A percentile compares a stretch with the other conserved stretches of the same genome.
These are phyloP conservation scores for Cryptococcus sp. DNA, from an alignment of 1,284 basidiomycete species.

Conservation along the genomic window DNA sequence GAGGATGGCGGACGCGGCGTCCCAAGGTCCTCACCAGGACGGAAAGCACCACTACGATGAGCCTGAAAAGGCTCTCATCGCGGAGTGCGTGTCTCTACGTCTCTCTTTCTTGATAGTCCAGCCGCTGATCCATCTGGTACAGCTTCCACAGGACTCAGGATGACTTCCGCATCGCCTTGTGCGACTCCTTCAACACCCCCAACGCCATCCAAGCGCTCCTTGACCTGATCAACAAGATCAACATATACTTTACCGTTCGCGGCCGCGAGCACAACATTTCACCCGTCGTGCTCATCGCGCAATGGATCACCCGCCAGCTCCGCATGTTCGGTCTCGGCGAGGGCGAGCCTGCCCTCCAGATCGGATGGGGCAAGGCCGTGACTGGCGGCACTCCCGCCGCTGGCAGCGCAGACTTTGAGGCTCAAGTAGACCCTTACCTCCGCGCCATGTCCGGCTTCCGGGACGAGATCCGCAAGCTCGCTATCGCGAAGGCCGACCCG, in stretches of 20 bases:
- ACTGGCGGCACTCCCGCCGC: slow-evolving; percentile 19
- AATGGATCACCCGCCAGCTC: slow-evolving; percentile 87
- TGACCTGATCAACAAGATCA: slow-evolving; percentile 81
- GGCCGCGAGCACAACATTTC: slow-evolving; percentile 58
- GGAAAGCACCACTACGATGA: slow-evolving; percentile 55
- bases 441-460: slow-evolving; percentile 83
- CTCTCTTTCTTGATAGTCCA: too few species aligned
- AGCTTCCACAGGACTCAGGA: slow-evolving; percentile 74
- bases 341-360: slow-evolving; percentile 52
- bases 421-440: slow-evolving; percentile 84
- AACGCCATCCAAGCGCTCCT: slow-evolving; percentile 72
- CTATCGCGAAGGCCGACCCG: slow-evolving; percentile 64
- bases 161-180: slow-evolving; percentile 82
- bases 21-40: slow-evolving; percentile 39
- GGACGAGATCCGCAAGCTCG: slow-evolving; percentile 78
- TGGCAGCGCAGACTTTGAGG: slow-evolving; percentile 56
- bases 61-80: slow-evolving; percentile 63
- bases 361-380: slow-evolving; percentile 54
- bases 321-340: slow-evolving; percentile 93
- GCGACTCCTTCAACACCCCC: slow-evolving; percentile 97
- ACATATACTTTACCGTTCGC: slow-evolving; percentile 70
- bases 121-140: slow-evolving; percentile 2
- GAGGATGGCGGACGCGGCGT: slow-evolving; percentile 54
- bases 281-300: slow-evolving; percentile 68
- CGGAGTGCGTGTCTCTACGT: slow-evolving; percentile 54